phyloP scores from a whole-genome alignment of 768 basidiomycete species.

The Serendipita sp. region DNA sequence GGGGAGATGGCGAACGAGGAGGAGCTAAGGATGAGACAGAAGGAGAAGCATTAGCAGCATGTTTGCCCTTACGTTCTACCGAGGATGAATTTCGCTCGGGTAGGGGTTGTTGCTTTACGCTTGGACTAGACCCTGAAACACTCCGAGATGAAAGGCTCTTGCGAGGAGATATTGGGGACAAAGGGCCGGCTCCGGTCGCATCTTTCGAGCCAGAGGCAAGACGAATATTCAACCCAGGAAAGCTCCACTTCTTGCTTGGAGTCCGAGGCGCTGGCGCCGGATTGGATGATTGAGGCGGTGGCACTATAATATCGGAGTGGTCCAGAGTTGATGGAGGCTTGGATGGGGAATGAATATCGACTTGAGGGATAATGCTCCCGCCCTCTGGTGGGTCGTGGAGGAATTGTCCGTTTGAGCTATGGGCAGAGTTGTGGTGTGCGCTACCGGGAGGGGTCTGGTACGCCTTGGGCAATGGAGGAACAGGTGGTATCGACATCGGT shows the following conservation, averaged over 20 bases:
- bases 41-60: not conserved
- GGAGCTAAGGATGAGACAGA: not conserved
- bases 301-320: conserved; percentile 18
- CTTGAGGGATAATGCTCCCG: not conserved
- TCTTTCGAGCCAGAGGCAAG: conserved; percentile 16
- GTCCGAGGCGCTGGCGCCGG: conserved; percentile 36
- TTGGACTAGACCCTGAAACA: not conserved
- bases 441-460: conserved; percentile 46
- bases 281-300: conserved; percentile 8
- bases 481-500: conserved; percentile 65
- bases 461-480: conserved; percentile 80
- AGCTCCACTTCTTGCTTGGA: conserved; percentile 94
- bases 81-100: not conserved
- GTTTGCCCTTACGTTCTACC: conserved; percentile 1
- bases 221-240: conserved; percentile 68
- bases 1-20: not conserved
- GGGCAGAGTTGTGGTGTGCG: not conserved
- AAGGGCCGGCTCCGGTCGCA: not conserved
- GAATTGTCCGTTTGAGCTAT: not conserved
- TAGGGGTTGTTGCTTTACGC: not conserved
- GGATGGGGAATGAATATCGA: not conserved
- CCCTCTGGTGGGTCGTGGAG: not conserved
- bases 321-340: not conserved
- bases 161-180: conserved; percentile 37
- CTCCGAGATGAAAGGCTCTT: not conserved